Conservation (phyloP, 2,329 filamentous ascomycete genomes). For the Xylaria sp. region DNA sequence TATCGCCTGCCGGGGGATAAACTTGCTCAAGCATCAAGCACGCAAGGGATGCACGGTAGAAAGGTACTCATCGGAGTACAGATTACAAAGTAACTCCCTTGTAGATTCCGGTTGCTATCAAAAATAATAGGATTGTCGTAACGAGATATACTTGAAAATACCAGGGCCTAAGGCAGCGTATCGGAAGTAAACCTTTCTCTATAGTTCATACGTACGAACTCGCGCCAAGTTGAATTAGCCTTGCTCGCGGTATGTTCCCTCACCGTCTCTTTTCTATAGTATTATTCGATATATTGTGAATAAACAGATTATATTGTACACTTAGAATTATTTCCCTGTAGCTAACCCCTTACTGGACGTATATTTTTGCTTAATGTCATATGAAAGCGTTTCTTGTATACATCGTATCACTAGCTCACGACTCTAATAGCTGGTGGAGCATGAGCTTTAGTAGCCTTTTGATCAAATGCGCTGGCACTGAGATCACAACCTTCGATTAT, state of each 20-base stretch:
- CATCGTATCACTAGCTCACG: background rate
- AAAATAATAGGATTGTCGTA: background rate
- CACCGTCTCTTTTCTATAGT: background rate
- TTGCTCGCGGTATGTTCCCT: constrained; percentile 9
- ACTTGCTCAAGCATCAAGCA: background rate
- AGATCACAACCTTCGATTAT: constrained; percentile 11
- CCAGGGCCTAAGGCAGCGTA: constrained; percentile 20
- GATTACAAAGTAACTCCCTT: constrained; percentile 3
- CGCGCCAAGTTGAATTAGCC: constrained; percentile 2
- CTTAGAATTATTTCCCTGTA: constrained; percentile 1
- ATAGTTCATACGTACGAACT: constrained; percentile 19
- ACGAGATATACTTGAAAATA: constrained; percentile 9
- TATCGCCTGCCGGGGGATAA: background rate
- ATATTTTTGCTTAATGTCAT: background rate
- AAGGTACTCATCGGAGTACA: background rate
- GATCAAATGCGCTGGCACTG: background rate
- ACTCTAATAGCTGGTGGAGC: background rate
- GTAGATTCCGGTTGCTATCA: background rate
- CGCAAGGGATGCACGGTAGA: constrained; percentile 19
- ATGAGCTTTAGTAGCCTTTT: background rate
- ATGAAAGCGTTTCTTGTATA: background rate
- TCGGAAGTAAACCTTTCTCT: constrained; percentile 29
- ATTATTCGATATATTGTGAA: background rate
- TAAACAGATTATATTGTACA: background rate
- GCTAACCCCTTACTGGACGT: background rate